A percentile compares a stretch with the other conserved stretches of the same genome.
Conservation (phyloP, 2,329 filamentous ascomycete genomes). For the Aspergillus pseudoterreus region DNA sequence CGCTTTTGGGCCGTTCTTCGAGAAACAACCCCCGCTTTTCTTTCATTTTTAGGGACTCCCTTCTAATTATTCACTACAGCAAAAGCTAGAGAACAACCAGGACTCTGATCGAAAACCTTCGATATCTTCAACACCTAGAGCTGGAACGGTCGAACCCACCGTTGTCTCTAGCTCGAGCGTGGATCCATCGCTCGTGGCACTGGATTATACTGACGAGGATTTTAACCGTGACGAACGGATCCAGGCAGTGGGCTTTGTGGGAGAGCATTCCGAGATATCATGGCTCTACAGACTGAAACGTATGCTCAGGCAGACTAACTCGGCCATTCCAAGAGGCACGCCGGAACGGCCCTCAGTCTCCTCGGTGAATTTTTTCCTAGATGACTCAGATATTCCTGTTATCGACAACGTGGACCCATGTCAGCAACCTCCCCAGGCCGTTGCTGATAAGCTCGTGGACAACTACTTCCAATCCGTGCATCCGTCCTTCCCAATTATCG, state of each 20-base stretch:
- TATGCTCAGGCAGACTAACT: slow-evolving; percentile 28
- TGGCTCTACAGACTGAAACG: slow-evolving; percentile 43
- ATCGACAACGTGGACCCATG: slow-evolving; percentile 34
- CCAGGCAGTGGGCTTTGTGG: slow-evolving; percentile 40
- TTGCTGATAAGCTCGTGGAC: slow-evolving; percentile 39
- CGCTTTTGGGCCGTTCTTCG: background rate
- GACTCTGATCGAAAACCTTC: slow-evolving; percentile 9
- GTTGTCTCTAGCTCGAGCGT: slow-evolving; percentile 14
- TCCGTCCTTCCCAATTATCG: slow-evolving; percentile 41
- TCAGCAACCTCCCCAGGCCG: slow-evolving; percentile 31
- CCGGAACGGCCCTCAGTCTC: slow-evolving; percentile 25
- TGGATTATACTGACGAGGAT: slow-evolving; percentile 43
- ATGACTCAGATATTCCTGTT: slow-evolving; percentile 34
- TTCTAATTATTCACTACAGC: slow-evolving; percentile 6
- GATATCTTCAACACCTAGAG: slow-evolving; percentile 6
- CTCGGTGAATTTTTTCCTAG: slow-evolving; percentile 37
- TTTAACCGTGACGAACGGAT: slow-evolving; percentile 39
- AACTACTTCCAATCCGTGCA: slow-evolving; percentile 39
- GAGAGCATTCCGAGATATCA: slow-evolving; percentile 43
- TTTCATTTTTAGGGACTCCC: background rate
- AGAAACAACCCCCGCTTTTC: background rate
- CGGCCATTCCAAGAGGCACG: slow-evolving; percentile 13
- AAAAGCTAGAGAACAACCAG: slow-evolving; percentile 11
- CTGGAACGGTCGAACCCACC: slow-evolving; percentile 7
- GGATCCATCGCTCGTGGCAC: slow-evolving; percentile 29